Evolutionary conservation across 169 alveolate genomes (phyloP).

Genomic region (Plasmodium cynomolgi): DNA sequence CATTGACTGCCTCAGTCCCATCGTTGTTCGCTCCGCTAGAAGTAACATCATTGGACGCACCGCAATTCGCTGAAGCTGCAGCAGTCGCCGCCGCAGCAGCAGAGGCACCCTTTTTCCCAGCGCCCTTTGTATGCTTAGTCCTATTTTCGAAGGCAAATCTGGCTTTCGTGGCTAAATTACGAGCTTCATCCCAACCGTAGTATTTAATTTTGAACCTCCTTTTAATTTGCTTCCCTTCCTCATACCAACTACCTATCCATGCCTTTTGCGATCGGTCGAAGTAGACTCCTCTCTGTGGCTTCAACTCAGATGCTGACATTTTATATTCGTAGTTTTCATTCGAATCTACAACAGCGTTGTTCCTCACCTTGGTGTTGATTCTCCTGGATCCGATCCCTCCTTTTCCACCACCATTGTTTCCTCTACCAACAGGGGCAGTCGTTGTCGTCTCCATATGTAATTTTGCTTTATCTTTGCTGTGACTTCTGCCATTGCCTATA

Average conservation of each 20-base stretch:
- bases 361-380: not conserved
- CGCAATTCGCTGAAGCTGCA: not conserved
- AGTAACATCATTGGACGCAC: not conserved
- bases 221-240: slow-evolving; percentile 73
- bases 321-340: slow-evolving; percentile 42
- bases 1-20: not conserved
- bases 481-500: not conserved
- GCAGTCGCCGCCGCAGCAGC: not conserved
- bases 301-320: slow-evolving; percentile 19
- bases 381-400: slow-evolving; percentile 6
- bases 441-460: not conserved
- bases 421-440: not conserved
- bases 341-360: not conserved
- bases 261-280: slow-evolving; percentile 73
- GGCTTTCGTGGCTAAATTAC: slow-evolving; percentile 61
- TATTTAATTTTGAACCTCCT: slow-evolving; percentile 57
- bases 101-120: not conserved
- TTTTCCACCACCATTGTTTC: not conserved
- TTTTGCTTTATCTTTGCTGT: slow-evolving; percentile 7
- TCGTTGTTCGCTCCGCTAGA: not conserved
- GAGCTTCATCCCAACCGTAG: slow-evolving; percentile 77
- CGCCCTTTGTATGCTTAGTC: slow-evolving; percentile 18
- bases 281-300: slow-evolving; percentile 75
- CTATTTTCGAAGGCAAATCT: slow-evolving; percentile 62
- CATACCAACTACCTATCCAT: slow-evolving; percentile 77